A percentile compares a stretch with the other conserved stretches of the same genome.
These are phyloP conservation scores for Closterium sp. DNA, from an alignment of 139 green algal genomes.

Conservation along the genomic window DNA sequence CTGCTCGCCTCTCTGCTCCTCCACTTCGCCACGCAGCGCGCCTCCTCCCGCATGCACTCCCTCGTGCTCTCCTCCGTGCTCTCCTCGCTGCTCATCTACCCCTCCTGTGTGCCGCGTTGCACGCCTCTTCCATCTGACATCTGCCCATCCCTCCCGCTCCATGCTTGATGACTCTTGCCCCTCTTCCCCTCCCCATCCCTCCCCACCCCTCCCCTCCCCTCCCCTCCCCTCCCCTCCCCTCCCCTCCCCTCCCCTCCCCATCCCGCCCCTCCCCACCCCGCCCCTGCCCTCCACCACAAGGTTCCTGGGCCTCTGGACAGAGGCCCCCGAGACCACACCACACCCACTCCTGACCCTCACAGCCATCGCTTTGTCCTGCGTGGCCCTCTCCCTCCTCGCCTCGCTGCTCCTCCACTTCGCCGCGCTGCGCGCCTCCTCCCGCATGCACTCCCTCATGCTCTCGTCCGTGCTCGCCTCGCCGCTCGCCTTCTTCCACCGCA, in stretches of 20 bases:
- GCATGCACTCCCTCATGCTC: constrained; percentile 39
- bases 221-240: too few species aligned
- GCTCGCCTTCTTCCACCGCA: constrained; percentile 84
- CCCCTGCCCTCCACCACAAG: background rate
- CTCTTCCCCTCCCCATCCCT: too few species aligned
- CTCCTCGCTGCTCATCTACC: background rate
- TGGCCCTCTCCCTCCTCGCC: background rate
- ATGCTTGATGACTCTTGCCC: too few species aligned
- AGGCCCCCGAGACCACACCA: background rate
- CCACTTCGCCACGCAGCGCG: too few species aligned
- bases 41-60: constrained; percentile 27
- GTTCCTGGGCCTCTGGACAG: background rate
- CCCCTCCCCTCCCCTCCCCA: too few species aligned
- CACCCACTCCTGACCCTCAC: background rate
- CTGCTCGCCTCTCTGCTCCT: background rate
- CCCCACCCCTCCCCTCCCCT: too few species aligned
- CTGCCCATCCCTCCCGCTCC: too few species aligned
- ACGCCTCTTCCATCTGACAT: too few species aligned
- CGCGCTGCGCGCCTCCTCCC: constrained; percentile 7
- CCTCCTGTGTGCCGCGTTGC: too few species aligned
- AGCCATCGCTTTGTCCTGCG: background rate
- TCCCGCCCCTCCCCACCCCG: too few species aligned
- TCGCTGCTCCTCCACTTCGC: background rate
- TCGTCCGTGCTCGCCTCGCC: constrained; percentile 61
- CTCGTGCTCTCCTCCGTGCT: constrained; percentile 53